These are phyloP conservation scores for Wakefieldia striispora DNA, from an alignment of 768 basidiomycete species.

Conservation along the genomic window DNA sequence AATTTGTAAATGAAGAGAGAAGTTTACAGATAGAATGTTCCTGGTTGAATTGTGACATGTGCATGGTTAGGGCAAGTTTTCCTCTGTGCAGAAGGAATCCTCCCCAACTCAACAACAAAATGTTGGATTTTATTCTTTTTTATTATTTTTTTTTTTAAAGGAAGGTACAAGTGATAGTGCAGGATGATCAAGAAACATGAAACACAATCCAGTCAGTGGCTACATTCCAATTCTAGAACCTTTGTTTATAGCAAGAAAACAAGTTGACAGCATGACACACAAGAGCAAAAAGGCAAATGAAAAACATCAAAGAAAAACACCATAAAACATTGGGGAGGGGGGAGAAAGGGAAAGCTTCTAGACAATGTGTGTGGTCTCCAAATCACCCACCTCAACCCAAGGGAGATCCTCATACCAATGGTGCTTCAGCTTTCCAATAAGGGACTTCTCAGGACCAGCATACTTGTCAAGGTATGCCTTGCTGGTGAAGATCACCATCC, in stretches of 20 bases:
- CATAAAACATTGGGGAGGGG: background rate
- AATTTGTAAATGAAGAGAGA: slow-evolving; percentile 21
- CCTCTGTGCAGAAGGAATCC: background rate
- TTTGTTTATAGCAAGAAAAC: slow-evolving; percentile 16
- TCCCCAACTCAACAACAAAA: background rate
- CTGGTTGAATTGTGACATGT: too few species aligned
- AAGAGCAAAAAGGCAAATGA: background rate
- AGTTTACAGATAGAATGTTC: background rate
- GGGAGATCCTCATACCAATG: slow-evolving; percentile 30
- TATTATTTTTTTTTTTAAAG: slow-evolving; percentile 4
- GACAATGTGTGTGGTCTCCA: slow-evolving; percentile 22
- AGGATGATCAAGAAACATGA: too few species aligned
- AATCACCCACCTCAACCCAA: slow-evolving; percentile 36
- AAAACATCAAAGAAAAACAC: background rate
- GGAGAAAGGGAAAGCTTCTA: slow-evolving; percentile 3
- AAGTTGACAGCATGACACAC: slow-evolving; percentile 13
- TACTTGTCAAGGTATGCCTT: slow-evolving; percentile 54
- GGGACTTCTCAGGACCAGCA: slow-evolving; percentile 47
- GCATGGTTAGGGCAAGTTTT: too few species aligned
- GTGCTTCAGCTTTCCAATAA: slow-evolving; percentile 40
- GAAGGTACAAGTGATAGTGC: background rate
- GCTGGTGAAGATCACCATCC: slow-evolving; percentile 74
- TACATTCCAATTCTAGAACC: too few species aligned
- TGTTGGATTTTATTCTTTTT: slow-evolving; percentile 1
- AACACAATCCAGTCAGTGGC: background rate